Evolutionary conservation across 257 asterid genomes (phyloP), one percentile per base, ranked within the genome.

Genomic region (Lantana camara): DNA sequence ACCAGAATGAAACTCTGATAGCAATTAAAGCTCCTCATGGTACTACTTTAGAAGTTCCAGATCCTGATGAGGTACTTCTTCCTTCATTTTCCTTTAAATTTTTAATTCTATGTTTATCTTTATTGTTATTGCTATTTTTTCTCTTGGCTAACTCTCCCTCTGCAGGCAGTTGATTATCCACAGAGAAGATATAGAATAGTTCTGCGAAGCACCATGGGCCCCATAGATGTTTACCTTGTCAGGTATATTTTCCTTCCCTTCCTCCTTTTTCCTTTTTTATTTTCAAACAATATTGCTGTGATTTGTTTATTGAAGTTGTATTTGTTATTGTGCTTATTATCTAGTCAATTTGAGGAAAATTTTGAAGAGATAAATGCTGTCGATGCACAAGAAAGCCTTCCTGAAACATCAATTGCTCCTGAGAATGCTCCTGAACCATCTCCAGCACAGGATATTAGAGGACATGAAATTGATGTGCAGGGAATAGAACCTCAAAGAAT

Each of bases 21-120:
- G 99, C 95, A 51, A 77, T 93, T 74, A 90, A 93, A 78, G 96
- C 97, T 84, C 99, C 97, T 15, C 99, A 84, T 71, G 99, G 96
- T 19, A 90, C 96, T 57, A 90, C 96, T 57, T 79, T 93, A 80
- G 96, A 90, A 83, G 99, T 90, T 66, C 96, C 95, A 29, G 95
- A 87, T 67, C 99, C 97, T 15, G 97, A 90, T 27, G 97, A 88
- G 95, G 99, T 87, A 77, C 71, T 37, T 48, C 24, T 32, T 55
- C 32, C 32, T 27, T 27, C 32, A 27, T 27, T 27, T 27, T 27
- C 32, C 32, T 63, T 67, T 62, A 68, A 56, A 62, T 47, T 10
- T 46, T 37, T 23, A 58, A 32, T 38, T 23, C 12, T 24, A 57
- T 56, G 55, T 49, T 30, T 49, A 32, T 55, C 50, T 21, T 34